A percentile compares a stretch with the other conserved stretches of the same genome.
Conservation (phyloP, 208 protist genomes). For the Acanthamoeba healyi region DNA sequence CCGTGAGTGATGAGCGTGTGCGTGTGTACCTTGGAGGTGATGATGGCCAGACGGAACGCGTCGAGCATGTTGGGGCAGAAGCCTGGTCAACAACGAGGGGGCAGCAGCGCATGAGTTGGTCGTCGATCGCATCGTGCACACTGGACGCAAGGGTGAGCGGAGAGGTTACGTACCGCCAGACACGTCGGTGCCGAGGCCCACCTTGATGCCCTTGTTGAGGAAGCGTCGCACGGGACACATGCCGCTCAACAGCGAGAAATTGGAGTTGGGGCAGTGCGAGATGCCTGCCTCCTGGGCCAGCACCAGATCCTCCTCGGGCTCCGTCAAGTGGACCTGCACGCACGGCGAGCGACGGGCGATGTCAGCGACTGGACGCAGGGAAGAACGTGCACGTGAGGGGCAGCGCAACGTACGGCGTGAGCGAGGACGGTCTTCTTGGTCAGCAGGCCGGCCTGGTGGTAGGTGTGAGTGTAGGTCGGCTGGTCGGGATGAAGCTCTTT, state of each 20-base stretch:
- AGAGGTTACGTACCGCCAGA: slow-evolving; percentile 70
- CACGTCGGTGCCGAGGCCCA: slow-evolving; percentile 88
- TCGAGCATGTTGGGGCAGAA: slow-evolving; percentile 78
- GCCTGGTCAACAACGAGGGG: background rate
- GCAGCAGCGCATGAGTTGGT: too few relatives aligned
- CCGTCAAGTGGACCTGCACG: slow-evolving; percentile 76
- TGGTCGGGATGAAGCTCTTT: slow-evolving; percentile 76
- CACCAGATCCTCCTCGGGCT: slow-evolving; percentile 81
- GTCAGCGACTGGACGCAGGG: too few relatives aligned
- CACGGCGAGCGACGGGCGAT: background rate
- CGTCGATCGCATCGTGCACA: too few relatives aligned
- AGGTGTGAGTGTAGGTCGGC: slow-evolving; percentile 80
- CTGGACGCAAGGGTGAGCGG: background rate
- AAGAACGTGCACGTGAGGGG: background rate
- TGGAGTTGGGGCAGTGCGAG: slow-evolving; percentile 85
- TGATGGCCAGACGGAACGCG: slow-evolving; percentile 78
- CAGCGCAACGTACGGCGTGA: slow-evolving; percentile 61
- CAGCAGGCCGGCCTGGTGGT: slow-evolving; percentile 79
- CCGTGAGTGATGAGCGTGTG: background rate
- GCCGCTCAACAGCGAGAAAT: slow-evolving; percentile 83
- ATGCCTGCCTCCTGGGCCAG: slow-evolving; percentile 27
- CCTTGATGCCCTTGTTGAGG: slow-evolving; percentile 79
- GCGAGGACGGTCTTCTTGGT: slow-evolving; percentile 85
- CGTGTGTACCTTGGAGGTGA: slow-evolving; percentile 79
- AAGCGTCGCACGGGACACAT: slow-evolving; percentile 66